These are phyloP conservation scores for Ganoderma meredithae DNA, from an alignment of 1,284 basidiomycete species.

Conservation along the genomic window DNA sequence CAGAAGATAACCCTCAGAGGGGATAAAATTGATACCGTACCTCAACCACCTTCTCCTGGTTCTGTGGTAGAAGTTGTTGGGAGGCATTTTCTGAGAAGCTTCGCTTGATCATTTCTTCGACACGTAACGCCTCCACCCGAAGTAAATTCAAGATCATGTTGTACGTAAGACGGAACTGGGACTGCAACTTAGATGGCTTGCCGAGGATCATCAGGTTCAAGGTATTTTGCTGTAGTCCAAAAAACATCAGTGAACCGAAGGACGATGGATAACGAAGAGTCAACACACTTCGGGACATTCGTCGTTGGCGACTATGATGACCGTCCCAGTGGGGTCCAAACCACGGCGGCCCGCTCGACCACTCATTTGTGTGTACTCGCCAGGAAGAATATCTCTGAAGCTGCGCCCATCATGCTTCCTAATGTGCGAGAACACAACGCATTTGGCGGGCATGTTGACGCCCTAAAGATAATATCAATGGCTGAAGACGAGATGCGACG, in stretches of 20 bases:
- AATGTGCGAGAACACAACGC: conserved; percentile 95
- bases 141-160: conserved; percentile 99
- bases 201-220: conserved; percentile 95
- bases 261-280: conserved; percentile 1
- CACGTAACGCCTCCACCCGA: conserved; percentile 93
- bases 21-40: conserved; percentile 46
- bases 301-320: conserved; percentile 90
- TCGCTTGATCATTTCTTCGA: conserved; percentile 99
- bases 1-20: neutral
- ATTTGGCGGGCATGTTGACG: conserved; percentile 99
- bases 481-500: conserved; percentile 13
- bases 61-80: conserved; percentile 91
- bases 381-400: conserved; percentile 90
- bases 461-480: conserved; percentile 59
- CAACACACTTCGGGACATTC: conserved; percentile 83
- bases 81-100: conserved; percentile 99
- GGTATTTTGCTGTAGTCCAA: conserved; percentile 64
- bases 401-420: conserved; percentile 95
- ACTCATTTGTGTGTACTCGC: conserved; percentile 99
- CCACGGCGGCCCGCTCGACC: conserved; percentile 97
- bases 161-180: conserved; percentile 98
- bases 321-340: conserved; percentile 94
- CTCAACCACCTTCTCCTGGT: conserved; percentile 87
- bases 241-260: conserved; percentile 9
- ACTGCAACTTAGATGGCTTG: conserved; percentile 89